phyloP scores from a whole-genome alignment of 495 filamentous ascomycete species.

The Penicillium roqueforti region DNA sequence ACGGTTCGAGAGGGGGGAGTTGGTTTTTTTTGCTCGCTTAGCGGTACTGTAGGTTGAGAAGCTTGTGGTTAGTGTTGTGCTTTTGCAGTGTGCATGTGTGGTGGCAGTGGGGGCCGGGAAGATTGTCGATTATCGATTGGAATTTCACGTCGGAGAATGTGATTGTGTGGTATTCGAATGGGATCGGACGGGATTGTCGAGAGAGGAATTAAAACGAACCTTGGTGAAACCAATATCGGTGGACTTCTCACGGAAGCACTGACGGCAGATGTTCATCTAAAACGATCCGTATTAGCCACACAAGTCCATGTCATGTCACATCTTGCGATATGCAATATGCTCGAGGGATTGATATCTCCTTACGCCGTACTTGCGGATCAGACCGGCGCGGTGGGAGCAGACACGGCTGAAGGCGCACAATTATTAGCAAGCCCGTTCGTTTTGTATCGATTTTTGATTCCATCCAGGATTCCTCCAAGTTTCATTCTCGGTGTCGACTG shows the following conservation, averaged over 20 bases:
- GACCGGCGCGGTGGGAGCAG: conserved; percentile 90
- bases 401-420: conserved; percentile 66
- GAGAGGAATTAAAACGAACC: conserved; percentile 46
- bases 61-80: conserved; percentile 11
- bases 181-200: conserved; percentile 3
- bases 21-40: conserved; percentile 38
- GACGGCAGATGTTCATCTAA: conserved; percentile 92
- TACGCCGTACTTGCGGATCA: conserved; percentile 98
- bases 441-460: conserved; percentile 9
- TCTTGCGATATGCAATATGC: neutral
- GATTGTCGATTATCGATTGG: neutral
- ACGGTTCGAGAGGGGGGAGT: conserved; percentile 32
- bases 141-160: neutral
- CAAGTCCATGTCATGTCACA: neutral
- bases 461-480: neutral
- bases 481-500: conserved; percentile 10
- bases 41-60: conserved; percentile 43
- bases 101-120: neutral
- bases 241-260: conserved; percentile 98
- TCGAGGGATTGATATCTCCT: conserved; percentile 39
- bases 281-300: conserved; percentile 23
- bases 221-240: conserved; percentile 96
- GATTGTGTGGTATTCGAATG: neutral
- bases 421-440: conserved; percentile 25
- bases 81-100: neutral